Conservation (phyloP, 2,329 filamentous ascomycete species). For the Bipolaris victoriae region DNA sequence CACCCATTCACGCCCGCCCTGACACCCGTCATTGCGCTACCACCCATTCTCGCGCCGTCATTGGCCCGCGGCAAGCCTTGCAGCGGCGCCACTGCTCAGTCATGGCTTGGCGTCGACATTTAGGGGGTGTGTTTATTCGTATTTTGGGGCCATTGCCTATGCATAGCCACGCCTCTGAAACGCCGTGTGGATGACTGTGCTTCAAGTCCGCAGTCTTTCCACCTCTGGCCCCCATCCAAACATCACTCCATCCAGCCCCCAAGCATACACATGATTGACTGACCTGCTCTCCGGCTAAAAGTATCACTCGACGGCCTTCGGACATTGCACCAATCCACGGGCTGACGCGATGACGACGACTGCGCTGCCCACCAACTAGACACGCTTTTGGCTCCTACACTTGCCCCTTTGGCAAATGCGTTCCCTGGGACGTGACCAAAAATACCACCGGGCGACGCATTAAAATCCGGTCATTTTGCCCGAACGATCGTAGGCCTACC, state of each 20-base stretch:
- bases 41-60: not conserved
- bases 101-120: conserved; percentile 9
- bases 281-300: not conserved
- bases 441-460: not conserved
- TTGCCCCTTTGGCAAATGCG: not conserved
- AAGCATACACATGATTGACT: not conserved
- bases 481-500: not conserved
- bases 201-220: not conserved
- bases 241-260: not conserved
- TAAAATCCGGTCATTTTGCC: not conserved
- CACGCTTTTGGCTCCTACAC: not conserved
- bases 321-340: not conserved
- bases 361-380: not conserved
- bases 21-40: conserved; percentile 14
- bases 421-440: not conserved
- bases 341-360: not conserved
- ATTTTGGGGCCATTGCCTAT: not conserved
- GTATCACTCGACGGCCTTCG: not conserved
- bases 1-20: conserved; percentile 9
- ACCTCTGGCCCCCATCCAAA: not conserved
- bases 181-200: conserved; percentile 2
- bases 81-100: conserved; percentile 3
- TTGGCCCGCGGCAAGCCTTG: conserved; percentile 9
- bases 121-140: not conserved
- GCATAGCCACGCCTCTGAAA: conserved; percentile 14